phyloP scores from a whole-genome alignment of 2,329 filamentous ascomycete genomes.

The Ceratocystiopsis brevicomis region DNA sequence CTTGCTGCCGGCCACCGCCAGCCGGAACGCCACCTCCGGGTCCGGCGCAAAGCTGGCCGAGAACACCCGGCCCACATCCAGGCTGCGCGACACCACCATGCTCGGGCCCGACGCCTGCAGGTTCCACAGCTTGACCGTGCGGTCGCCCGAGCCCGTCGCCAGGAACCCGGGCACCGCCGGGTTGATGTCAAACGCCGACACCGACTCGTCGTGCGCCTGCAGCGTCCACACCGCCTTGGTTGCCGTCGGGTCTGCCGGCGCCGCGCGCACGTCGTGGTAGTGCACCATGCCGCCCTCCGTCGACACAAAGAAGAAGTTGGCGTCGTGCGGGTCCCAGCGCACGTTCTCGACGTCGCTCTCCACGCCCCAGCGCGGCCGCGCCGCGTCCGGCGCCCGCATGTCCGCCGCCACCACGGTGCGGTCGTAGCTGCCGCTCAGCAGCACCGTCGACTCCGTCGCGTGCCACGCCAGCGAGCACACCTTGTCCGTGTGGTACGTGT shows the following conservation, averaged over 20 bases:
- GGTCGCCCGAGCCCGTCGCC: constrained; percentile 84
- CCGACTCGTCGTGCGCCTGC: constrained; percentile 82
- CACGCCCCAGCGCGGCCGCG: constrained; percentile 72
- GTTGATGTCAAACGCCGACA: constrained; percentile 89
- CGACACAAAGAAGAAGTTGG: constrained; percentile 86
- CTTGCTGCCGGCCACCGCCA: constrained; percentile 88
- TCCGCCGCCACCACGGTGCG: constrained; percentile 85
- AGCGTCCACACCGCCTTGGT: constrained; percentile 86
- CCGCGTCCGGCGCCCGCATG: constrained; percentile 79
- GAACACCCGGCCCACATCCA: constrained; percentile 91
- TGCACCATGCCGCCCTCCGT: constrained; percentile 86
- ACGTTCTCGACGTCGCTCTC: constrained; percentile 91
- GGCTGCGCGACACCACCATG: constrained; percentile 78
- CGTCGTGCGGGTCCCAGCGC: constrained; percentile 80
- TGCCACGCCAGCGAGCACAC: constrained; percentile 95
- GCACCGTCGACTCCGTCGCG: constrained; percentile 63
- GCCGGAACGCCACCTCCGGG: constrained; percentile 70
- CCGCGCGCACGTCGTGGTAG: constrained; percentile 70
- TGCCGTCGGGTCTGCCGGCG: constrained; percentile 49
- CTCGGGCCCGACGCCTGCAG: constrained; percentile 61
- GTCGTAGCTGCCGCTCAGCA: constrained; percentile 89
- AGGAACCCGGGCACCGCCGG: constrained; percentile 76
- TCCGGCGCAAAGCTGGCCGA: constrained; percentile 81
- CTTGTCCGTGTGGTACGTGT: constrained; percentile 91
- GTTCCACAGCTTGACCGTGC: constrained; percentile 94